phyloP scores from a whole-genome alignment of 2,329 filamentous ascomycete species.

The Thermoascus crustaceus region DNA sequence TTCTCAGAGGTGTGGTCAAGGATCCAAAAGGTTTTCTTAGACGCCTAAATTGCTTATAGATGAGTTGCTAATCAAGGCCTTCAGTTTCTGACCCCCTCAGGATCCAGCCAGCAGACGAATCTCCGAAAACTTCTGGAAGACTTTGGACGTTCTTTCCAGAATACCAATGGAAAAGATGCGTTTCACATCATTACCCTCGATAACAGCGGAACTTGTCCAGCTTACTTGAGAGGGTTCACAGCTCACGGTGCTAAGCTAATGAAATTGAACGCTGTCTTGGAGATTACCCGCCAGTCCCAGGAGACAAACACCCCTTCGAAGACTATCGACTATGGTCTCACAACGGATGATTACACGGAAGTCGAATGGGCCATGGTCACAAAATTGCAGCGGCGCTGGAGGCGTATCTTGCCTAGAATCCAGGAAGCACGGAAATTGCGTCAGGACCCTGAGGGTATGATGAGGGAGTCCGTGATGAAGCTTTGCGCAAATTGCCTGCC shows the following conservation, averaged over 20 bases:
- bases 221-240: conserved; percentile 1
- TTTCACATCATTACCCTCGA: conserved; percentile 10
- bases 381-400: conserved; percentile 10
- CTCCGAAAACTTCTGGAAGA: conserved; percentile 6
- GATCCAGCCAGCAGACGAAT: neutral
- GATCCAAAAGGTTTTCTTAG: conserved; percentile 6
- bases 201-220: conserved; percentile 5
- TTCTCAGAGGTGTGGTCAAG: conserved; percentile 2
- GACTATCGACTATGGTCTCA: too few species aligned
- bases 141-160: conserved; percentile 5
- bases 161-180: conserved; percentile 9
- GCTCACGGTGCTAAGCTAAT: conserved; percentile 1
- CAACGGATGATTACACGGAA: neutral
- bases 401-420: conserved; percentile 4
- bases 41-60: neutral
- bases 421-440: conserved; percentile 1
- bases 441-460: conserved; percentile 3
- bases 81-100: neutral
- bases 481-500: conserved; percentile 1
- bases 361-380: conserved; percentile 5
- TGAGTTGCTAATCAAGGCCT: neutral
- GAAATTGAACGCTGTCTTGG: conserved; percentile 5
- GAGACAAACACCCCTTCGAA: too few species aligned
- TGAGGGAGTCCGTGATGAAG: neutral
- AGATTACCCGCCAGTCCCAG: neutral